These are phyloP conservation scores for Lobosporangium transversale DNA, from an alignment of 192 early-diverging fungal genomes.

Conservation along the genomic window DNA sequence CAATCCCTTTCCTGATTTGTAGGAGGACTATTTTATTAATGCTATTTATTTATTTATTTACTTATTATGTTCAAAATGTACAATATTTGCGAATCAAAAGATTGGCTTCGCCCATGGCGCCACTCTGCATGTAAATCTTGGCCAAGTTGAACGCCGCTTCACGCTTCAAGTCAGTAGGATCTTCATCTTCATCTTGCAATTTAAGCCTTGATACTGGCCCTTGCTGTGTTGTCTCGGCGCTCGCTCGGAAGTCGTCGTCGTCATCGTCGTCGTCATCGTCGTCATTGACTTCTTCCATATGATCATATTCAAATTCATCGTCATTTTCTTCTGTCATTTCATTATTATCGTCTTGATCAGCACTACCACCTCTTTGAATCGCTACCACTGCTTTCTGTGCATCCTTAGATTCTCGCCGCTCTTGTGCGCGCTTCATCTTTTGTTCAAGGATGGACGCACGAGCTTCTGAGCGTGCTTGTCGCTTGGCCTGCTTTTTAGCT, in stretches of 20 bases:
- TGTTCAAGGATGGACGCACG: not conserved
- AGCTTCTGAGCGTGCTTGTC: not conserved
- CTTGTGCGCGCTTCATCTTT: slow-evolving; percentile 11
- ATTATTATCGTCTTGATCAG: not conserved
- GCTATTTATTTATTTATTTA: too few species aligned
- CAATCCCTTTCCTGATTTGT: too few species aligned
- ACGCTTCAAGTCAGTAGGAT: slow-evolving; percentile 64
- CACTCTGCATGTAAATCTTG: slow-evolving; percentile 80
- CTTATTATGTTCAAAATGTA: slow-evolving; percentile 73
- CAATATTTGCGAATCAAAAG: slow-evolving; percentile 80
- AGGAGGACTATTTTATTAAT: too few species aligned
- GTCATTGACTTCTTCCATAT: not conserved
- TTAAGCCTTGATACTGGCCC: not conserved
- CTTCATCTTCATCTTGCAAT: slow-evolving; percentile 43
- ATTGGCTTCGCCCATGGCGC: slow-evolving; percentile 76
- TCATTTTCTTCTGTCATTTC: slow-evolving; percentile 13
- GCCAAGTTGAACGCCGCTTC: slow-evolving; percentile 96
- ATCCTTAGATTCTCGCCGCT: slow-evolving; percentile 10
- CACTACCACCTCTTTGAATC: too few species aligned
- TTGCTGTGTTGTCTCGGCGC: not conserved
- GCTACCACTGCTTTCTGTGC: slow-evolving; percentile 2
- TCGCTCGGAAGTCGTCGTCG: not conserved
- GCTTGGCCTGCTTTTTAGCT: not conserved
- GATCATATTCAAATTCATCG: slow-evolving; percentile 1
- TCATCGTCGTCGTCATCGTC: slow-evolving; percentile 5